These are phyloP conservation scores for Vigna mungo DNA, from an alignment of 306 rosid genomes.

Conservation along the genomic window DNA sequence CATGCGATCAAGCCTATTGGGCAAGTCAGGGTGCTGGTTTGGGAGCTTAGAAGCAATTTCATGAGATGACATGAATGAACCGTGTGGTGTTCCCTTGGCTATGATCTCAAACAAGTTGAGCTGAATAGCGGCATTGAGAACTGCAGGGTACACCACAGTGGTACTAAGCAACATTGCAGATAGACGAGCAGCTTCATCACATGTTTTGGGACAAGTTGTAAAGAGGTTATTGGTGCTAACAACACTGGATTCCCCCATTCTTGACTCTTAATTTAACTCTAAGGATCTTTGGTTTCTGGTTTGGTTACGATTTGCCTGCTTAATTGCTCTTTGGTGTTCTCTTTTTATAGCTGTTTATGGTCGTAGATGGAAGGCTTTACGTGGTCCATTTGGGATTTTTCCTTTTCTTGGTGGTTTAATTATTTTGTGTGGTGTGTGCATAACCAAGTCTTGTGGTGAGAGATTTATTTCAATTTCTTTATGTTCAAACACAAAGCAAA, in stretches of 20 bases:
- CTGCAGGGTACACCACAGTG: constrained; percentile 11
- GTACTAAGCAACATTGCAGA: constrained; percentile 6
- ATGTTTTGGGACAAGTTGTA: neutral
- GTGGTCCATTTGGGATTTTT: too few relatives aligned
- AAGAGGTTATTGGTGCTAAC: neutral
- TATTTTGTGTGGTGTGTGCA: too few relatives aligned
- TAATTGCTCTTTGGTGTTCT: neutral
- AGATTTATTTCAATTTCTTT: too few relatives aligned
- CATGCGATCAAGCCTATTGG: constrained; percentile 40
- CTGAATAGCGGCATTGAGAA: constrained; percentile 31
- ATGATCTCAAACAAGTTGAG: constrained; percentile 46
- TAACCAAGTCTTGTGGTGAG: too few relatives aligned
- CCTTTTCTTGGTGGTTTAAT: too few relatives aligned
- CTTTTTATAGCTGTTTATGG: neutral
- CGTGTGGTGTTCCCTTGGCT: constrained; percentile 13
- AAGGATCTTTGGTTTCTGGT: neutral
- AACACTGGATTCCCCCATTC: constrained; percentile 7
- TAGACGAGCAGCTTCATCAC: constrained; percentile 19
- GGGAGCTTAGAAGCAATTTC: constrained; percentile 40
- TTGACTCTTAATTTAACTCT: neutral
- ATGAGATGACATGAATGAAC: constrained; percentile 22
- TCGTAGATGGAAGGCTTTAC: too few relatives aligned
- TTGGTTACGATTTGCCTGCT: neutral
- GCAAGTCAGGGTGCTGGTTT: constrained; percentile 21
- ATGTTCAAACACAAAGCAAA: too few relatives aligned